Evolutionary conservation across 140 eudicot species (phyloP).

Genomic region (Artemisia princeps): DNA sequence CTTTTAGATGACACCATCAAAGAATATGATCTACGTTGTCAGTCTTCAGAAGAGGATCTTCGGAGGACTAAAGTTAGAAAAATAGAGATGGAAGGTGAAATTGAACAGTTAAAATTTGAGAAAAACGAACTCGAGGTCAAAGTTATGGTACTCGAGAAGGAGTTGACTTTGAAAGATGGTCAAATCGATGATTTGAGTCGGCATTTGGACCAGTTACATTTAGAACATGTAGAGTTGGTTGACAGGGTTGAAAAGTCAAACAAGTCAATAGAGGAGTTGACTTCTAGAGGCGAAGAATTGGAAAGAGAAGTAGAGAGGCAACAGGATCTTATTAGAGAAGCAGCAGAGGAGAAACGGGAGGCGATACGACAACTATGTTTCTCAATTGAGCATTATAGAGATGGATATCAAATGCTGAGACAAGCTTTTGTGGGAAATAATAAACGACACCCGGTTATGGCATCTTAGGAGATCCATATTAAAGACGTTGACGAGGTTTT

Average conservation of each 20-base stretch:
- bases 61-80: constrained; percentile 38
- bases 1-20: constrained; percentile 52
- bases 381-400: constrained; percentile 77
- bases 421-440: constrained; percentile 48
- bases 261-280: constrained; percentile 37
- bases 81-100: constrained; percentile 40
- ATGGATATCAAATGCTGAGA: constrained; percentile 52
- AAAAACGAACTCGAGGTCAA: constrained; percentile 31
- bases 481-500: not conserved
- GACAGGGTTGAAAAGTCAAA: constrained; percentile 35
- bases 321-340: constrained; percentile 40
- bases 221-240: constrained; percentile 38
- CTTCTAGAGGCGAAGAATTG: constrained; percentile 35
- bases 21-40: constrained; percentile 70
- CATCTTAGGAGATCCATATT: constrained; percentile 15
- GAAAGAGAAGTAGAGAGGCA: constrained; percentile 48
- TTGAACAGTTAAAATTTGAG: constrained; percentile 25
- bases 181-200: constrained; percentile 30
- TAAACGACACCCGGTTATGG: constrained; percentile 33
- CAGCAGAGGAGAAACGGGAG: constrained; percentile 80
- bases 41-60: constrained; percentile 51
- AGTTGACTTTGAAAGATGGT: constrained; percentile 33
- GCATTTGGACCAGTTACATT: constrained; percentile 55
- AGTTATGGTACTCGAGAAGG: constrained; percentile 23
- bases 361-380: constrained; percentile 78